Percentiles rank a stretch among this genome's conserved stretches.
Conservation (phyloP, 495 filamentous ascomycete genomes). For the Podospora pseudoanserina region DNA sequence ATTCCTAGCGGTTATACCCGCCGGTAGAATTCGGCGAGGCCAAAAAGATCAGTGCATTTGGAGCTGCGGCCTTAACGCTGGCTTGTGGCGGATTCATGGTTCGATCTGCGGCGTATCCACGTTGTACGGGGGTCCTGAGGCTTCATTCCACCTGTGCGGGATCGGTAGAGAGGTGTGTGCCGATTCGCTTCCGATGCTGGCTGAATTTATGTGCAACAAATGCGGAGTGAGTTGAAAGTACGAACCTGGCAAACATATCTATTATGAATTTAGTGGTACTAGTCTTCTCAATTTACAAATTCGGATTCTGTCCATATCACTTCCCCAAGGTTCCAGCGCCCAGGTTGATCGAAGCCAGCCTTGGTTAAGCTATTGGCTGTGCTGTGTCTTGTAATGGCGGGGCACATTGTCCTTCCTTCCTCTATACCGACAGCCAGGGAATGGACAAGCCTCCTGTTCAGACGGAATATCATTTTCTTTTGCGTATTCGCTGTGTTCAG, state of each 20-base stretch:
- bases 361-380: not conserved
- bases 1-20: not conserved
- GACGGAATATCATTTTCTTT: not conserved
- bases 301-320: not conserved
- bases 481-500: not conserved
- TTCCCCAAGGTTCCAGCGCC: not conserved
- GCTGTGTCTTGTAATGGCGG: not conserved
- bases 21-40: not conserved
- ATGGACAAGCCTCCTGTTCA: not conserved
- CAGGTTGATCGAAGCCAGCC: too few species aligned
- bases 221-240: too few species aligned
- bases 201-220: too few species aligned
- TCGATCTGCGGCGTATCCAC: not conserved
- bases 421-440: not conserved
- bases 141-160: not conserved
- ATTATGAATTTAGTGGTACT: too few species aligned
- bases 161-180: not conserved
- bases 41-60: not conserved
- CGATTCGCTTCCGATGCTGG: not conserved
- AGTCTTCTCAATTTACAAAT: not conserved
- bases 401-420: constrained; percentile 5
- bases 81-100: not conserved
- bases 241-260: too few species aligned
- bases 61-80: not conserved
- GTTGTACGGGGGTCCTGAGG: not conserved